Base-by-base conservation (phyloP, 768 basidiomycete genomes). In the Amanita fuliginea region DNA sequence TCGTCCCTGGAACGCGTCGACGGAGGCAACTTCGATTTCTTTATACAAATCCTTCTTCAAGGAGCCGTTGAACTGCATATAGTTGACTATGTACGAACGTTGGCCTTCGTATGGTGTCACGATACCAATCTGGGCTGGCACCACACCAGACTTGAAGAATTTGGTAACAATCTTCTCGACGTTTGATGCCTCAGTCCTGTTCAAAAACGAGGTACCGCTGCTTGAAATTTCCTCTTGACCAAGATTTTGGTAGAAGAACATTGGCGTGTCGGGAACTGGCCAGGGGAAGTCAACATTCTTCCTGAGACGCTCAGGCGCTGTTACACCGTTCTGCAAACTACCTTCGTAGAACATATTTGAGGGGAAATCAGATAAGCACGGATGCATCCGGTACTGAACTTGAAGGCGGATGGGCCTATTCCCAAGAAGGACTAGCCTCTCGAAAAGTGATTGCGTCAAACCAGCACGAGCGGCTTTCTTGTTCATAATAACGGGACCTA, bases 271-370 rank as follows among this genome's bases (percentile, higher is more conserved):
- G 13, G 88, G 86, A 35, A 88, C 80, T 5, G 96, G 96, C 96
- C 96, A 98, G 0, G 96, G 96, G 69, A 98, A 99, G 64, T 98
- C 96, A 36, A 98, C 94, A 56, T 97, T 95, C 76, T 95, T 97
- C 69, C 94, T 77, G 54, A 99, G 71, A 35, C 96, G 80, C 64
- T 99, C 96, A 3, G 96, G 96, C 13, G 96, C 96, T 9, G 96
- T 99, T 47, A 99, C 96, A 63, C 96, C 96, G 62, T 99, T 99
- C 68, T 99, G 96, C 22, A 99, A 67, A 0, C 95, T 95, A 19
- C 96, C 96, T 63, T 99, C 96, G 65, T 99, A 99, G 72, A 99
- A 98, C 96, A 99, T 99, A 67, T 99, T 99, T 52, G 92, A 95
- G 2, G 96, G 95, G 72, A 99, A 99, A 67, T 98, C 94, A 39